Percentiles rank a stretch among this genome's conserved stretches.
Evolutionary conservation across 352 stramenopile species (phyloP).

Genomic region (Phytophthora podocarpi): DNA sequence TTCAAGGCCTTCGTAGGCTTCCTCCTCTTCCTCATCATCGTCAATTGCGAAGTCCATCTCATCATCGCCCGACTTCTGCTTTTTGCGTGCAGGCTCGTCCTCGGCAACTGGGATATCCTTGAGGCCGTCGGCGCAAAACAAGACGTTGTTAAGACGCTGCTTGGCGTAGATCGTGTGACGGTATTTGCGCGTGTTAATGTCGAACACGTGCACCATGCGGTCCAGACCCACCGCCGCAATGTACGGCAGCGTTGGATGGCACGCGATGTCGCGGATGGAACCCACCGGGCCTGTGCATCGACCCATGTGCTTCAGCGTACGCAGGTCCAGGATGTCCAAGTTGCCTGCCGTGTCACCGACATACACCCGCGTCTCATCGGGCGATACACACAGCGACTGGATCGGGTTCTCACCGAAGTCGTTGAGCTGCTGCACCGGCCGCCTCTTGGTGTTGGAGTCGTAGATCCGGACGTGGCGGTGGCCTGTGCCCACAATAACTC

Average conservation of each 20-base stretch:
- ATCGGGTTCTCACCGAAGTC: constrained; percentile 74
- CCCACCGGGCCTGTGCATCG: constrained; percentile 90
- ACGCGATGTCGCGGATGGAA: constrained; percentile 89
- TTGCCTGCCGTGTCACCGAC: constrained; percentile 91
- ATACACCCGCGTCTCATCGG: constrained; percentile 79
- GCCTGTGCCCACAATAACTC: constrained; percentile 75
- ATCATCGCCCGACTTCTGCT: constrained; percentile 47
- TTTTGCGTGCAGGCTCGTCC: constrained; percentile 50
- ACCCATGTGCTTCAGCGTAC: constrained; percentile 85
- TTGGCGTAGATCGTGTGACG: constrained; percentile 80
- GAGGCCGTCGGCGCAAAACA: constrained; percentile 88
- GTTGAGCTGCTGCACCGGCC: constrained; percentile 72
- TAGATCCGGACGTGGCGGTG: constrained; percentile 87
- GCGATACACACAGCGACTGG: constrained; percentile 74
- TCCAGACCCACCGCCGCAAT: constrained; percentile 93
- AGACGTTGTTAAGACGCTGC: constrained; percentile 90
- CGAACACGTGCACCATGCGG: constrained; percentile 94
- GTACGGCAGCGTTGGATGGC: constrained; percentile 90
- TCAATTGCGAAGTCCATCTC: constrained; percentile 47
- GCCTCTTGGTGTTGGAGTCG: constrained; percentile 87
- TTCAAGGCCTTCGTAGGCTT: constrained; percentile 87
- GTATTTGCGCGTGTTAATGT: constrained; percentile 86
- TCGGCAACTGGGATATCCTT: constrained; percentile 52
- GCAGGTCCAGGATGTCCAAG: constrained; percentile 89
- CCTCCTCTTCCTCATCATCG: constrained; percentile 72